Conservation (phyloP, 805 yeast genomes). For the Schwanniomyces vanrijiae region DNA sequence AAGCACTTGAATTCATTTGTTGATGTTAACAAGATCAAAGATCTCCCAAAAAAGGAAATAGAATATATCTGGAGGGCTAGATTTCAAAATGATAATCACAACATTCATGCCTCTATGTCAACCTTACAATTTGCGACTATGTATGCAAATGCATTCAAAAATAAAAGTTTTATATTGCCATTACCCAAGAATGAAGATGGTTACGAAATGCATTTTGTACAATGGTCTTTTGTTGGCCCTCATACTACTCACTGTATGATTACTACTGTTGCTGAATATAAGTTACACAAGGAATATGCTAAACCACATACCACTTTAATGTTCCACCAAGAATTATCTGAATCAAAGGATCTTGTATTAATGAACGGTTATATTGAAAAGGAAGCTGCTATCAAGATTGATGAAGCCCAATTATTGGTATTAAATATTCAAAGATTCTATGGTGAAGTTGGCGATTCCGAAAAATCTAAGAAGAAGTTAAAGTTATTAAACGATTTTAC, state of each 20-base stretch:
- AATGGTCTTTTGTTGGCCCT: constrained; percentile 89
- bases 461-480: constrained; percentile 46
- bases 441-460: constrained; percentile 56
- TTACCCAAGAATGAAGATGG: constrained; percentile 61
- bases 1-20: constrained; percentile 73
- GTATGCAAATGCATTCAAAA: constrained; percentile 61
- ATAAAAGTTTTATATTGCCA: constrained; percentile 88
- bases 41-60: constrained; percentile 60
- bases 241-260: constrained; percentile 84
- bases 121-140: constrained; percentile 61
- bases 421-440: constrained; percentile 80
- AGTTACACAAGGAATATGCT: constrained; percentile 87
- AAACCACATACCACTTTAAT: constrained; percentile 91
- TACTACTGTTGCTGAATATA: constrained; percentile 89
- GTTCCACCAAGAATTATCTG: constrained; percentile 76
- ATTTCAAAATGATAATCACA: constrained; percentile 58
- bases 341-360: constrained; percentile 62
- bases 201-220: constrained; percentile 85
- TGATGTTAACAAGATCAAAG: constrained; percentile 62
- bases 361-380: constrained; percentile 85
- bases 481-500: constrained; percentile 68
- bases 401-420: constrained; percentile 76
- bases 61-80: constrained; percentile 89
- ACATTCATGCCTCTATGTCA: constrained; percentile 66
- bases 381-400: constrained; percentile 63